Conservation (phyloP, 352 stramenopile genomes). For the Phytophthora pistaciae region DNA sequence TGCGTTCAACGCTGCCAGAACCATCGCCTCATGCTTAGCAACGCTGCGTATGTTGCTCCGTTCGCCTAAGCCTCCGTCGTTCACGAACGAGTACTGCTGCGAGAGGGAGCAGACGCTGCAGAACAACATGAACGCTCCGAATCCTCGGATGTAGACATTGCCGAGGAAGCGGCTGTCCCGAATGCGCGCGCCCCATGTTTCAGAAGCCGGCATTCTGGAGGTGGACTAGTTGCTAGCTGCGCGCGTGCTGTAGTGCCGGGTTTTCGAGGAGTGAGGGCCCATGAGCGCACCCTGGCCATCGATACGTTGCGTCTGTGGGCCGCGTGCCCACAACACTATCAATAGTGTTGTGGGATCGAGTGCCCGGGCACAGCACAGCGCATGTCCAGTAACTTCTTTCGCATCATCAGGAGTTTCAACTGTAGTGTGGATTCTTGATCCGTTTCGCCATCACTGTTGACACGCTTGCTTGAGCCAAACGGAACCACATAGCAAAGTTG, state of each 20-base stretch:
- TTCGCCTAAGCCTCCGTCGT: constrained; percentile 3
- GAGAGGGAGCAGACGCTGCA: constrained; percentile 38
- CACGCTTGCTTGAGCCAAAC: neutral
- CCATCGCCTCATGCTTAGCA: constrained; percentile 7
- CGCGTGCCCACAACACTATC: constrained; percentile 14
- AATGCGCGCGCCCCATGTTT: constrained; percentile 28
- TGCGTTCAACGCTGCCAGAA: constrained; percentile 19
- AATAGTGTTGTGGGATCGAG: constrained; percentile 28
- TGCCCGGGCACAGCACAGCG: neutral
- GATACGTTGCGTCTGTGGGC: neutral
- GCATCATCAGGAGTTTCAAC: constrained; percentile 14
- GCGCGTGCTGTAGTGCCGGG: constrained; percentile 23
- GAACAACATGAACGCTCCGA: constrained; percentile 37
- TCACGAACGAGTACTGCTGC: constrained; percentile 36
- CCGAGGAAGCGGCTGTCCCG: constrained; percentile 45
- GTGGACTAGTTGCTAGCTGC: constrained; percentile 33
- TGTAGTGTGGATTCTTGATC: constrained; percentile 1
- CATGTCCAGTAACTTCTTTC: neutral
- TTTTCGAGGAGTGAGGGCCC: constrained; percentile 24
- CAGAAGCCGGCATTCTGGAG: constrained; percentile 22
- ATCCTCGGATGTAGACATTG: constrained; percentile 46
- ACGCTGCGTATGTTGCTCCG: constrained; percentile 17
- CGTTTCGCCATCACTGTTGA: neutral
- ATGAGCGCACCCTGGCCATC: neutral
- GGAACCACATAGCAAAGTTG: neutral